Base-by-base conservation (phyloP, 2,329 filamentous ascomycete species). In the Sclerotinia minor region DNA sequence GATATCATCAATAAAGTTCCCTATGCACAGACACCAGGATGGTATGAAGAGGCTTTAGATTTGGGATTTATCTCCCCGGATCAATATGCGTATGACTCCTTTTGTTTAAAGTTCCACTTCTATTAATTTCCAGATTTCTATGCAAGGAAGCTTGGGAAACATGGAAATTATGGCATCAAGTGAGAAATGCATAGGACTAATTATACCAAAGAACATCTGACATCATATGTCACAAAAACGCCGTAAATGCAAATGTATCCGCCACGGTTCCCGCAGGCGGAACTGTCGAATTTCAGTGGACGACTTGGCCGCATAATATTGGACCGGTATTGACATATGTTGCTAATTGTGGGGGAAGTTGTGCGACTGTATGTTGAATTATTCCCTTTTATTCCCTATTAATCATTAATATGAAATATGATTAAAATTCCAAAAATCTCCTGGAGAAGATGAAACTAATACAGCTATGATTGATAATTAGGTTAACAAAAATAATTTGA, bases 161-260 rank as follows among this genome's bases (percentile, higher is more conserved):
- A 11, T 11, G 3, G 35, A 38, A 38, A 11, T 38, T 2, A 35
- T 7, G 1, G 9, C 8, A 38, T 1, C 7, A 13, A 38, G 11
- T 9, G 11, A 38, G 2, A 13, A 13, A 38, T 1, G 3, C 9
- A 38, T 38, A 11, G 1, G 11, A 15, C 52, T 65, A 15, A 59
- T 3, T 21, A 4, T 0, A 4, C 1, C 17, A 11, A 13, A 69
- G 69, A 60, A 72, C 71, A 45, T 72, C 78, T 1, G 80, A 83
- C 59, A 84, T 85, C 70, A 80, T 83, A 74, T 85, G 83, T 74
- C 82, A 84, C 74, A 78, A 77, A 29, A 76, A 77, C 21, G 79
- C 80, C 11, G 78, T 76, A 2, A 78, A 81, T 29, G 83, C 78
- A 1, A 74, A 77, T 29, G 78, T 78, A 2, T 78, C 79, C 57